Evolutionary conservation across 768 basidiomycete genomes (phyloP).

Genomic region (Tricholoma furcatifolium): DNA sequence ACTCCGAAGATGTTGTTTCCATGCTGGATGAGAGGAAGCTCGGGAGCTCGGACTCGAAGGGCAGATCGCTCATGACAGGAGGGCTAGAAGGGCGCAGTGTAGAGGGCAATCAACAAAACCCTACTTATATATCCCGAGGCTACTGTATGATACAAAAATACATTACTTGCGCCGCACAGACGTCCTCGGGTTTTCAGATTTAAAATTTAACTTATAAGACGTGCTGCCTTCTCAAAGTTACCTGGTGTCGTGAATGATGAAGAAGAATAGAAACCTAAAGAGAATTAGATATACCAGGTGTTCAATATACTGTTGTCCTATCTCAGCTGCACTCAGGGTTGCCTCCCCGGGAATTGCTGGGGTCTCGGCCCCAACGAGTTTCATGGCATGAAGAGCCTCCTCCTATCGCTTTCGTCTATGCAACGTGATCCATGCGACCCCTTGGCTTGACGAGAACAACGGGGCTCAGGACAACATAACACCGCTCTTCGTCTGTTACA

Average conservation of each 20-base stretch:
- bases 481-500: slow-evolving; percentile 37
- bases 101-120: too few relatives aligned
- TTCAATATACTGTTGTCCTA: slow-evolving; percentile 85
- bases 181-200: too few relatives aligned
- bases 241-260: slow-evolving; percentile 22
- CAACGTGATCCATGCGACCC: slow-evolving; percentile 86
- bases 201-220: too few relatives aligned
- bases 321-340: slow-evolving; percentile 56
- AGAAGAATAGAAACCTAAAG: not conserved
- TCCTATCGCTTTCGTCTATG: slow-evolving; percentile 85
- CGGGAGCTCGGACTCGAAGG: too few relatives aligned
- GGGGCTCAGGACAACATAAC: slow-evolving; percentile 85
- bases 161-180: too few relatives aligned
- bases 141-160: too few relatives aligned
- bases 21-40: too few relatives aligned
- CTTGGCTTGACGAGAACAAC: slow-evolving; percentile 84
- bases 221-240: slow-evolving; percentile 76
- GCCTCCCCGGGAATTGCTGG: slow-evolving; percentile 27
- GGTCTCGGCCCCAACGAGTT: slow-evolving; percentile 53
- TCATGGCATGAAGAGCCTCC: slow-evolving; percentile 82
- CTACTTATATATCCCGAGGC: too few relatives aligned
- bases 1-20: too few relatives aligned
- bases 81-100: too few relatives aligned
- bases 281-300: slow-evolving; percentile 62
- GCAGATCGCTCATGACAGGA: too few relatives aligned